Evolutionary conservation across 2,329 filamentous ascomycete genomes (phyloP), one percentile per base, ranked within the genome.

Genomic region (Hypomyces rosellus): DNA sequence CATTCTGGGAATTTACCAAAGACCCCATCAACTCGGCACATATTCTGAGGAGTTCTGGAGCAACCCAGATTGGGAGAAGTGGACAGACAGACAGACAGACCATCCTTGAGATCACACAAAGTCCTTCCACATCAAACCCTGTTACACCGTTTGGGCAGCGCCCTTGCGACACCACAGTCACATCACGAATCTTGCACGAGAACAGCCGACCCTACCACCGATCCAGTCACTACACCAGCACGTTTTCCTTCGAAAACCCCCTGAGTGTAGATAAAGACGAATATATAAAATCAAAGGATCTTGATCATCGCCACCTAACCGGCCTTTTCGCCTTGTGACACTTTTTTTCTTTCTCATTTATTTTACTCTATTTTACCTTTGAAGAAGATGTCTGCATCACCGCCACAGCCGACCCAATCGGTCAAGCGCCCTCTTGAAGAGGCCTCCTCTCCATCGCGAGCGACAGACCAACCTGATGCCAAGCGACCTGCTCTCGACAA

Each of bases 401-500:
- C 81, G 30, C 72, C 76, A 55, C 76, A 77, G 55, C 81, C 82
- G 46, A 86, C 84, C 52, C 82, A 88, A 65, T 85, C 82, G 61
- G 76, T 81, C 56, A 99, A 99, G 81, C 90, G 93, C 65, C 93
- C 93, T 54, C 83, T 99, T 58, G 93, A 99, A 77, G 93, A 97
- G 66, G 88, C 92, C 11, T 97, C 93, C 15, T 99, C 93, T 9
- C 93, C 93, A 34, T 95, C 90, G 33, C 88, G 88, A 55, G 86
- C 87, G 37, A 89, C 82, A 66, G 93, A 97, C 63, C 91, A 96
- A 68, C 93, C 95, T 48, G 93, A 99, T 61, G 93, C 93, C 55
- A 99, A 99, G 76, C 88, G 93, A 60, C 93, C 89, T 45, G 93
- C 93, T 37, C 82, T 99, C 55, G 92, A 97, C 73, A 99, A 97